A percentile compares a stretch with the other conserved stretches of the same genome.
Evolutionary conservation across 345 rosid species (phyloP).

Genomic region (Acer campestre): DNA sequence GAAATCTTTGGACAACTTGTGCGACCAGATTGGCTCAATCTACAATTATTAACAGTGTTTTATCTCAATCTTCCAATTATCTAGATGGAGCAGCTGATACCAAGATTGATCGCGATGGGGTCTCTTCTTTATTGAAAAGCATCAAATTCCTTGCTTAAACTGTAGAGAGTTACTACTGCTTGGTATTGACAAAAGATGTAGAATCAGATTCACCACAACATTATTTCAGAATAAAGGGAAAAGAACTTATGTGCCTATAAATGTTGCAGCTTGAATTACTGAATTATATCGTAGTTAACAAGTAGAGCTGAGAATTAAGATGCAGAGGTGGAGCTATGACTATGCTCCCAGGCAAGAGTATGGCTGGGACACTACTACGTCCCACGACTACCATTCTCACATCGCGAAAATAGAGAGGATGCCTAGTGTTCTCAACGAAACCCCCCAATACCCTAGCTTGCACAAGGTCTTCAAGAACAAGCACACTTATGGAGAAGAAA

Average conservation of each 20-base stretch:
- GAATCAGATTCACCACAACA: slow-evolving; percentile 18
- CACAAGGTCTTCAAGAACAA: slow-evolving; percentile 40
- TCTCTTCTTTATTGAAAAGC: background rate
- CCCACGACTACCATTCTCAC: slow-evolving; percentile 43
- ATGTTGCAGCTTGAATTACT: slow-evolving; percentile 9
- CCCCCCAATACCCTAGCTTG: slow-evolving; percentile 47
- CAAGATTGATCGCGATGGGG: background rate
- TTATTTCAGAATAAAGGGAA: slow-evolving; percentile 16
- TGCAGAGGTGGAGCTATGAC: slow-evolving; percentile 20
- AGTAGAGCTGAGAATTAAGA: slow-evolving; percentile 5
- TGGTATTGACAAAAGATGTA: slow-evolving; percentile 13
- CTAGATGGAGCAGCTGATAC: background rate
- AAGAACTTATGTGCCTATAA: slow-evolving; percentile 31
- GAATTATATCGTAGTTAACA: background rate
- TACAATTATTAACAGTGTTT: no score
- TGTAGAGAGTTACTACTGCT: background rate
- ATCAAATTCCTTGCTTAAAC: background rate
- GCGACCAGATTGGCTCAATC: background rate
- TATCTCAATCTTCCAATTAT: background rate
- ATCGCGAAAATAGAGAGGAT: slow-evolving; percentile 26
- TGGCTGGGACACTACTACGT: slow-evolving; percentile 29
- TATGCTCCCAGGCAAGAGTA: slow-evolving; percentile 15
- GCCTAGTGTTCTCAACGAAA: slow-evolving; percentile 34
- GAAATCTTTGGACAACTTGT: background rate
- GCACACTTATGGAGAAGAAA: slow-evolving; percentile 16